These are phyloP conservation scores for Sugiyamaella valdiviana DNA, from an alignment of 805 yeast species.

Conservation along the genomic window DNA sequence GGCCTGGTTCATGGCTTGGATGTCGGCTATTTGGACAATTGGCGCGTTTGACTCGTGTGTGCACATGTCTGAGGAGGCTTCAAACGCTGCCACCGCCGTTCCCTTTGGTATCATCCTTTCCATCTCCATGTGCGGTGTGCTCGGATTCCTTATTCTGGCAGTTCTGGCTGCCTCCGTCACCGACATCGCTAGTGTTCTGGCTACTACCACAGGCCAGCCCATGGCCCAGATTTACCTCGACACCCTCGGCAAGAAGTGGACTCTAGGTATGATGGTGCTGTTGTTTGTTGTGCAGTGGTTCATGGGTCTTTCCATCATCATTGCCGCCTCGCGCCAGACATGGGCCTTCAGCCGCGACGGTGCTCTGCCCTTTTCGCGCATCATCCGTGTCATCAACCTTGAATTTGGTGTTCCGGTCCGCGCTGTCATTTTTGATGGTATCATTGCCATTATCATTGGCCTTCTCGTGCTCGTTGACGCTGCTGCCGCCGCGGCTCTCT, in stretches of 20 bases:
- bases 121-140: slow-evolving; percentile 48
- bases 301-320: slow-evolving; percentile 60
- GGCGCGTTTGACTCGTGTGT: slow-evolving; percentile 68
- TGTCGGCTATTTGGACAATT: slow-evolving; percentile 71
- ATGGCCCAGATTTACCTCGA: slow-evolving; percentile 61
- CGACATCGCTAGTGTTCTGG: slow-evolving; percentile 40
- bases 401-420: slow-evolving; percentile 56
- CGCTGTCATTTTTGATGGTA: slow-evolving; percentile 52
- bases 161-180: slow-evolving; percentile 49
- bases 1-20: slow-evolving; percentile 48
- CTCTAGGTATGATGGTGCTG: slow-evolving; percentile 54
- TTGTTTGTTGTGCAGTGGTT: slow-evolving; percentile 56
- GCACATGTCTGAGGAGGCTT: slow-evolving; percentile 68
- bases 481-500: slow-evolving; percentile 62
- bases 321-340: slow-evolving; percentile 63
- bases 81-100: slow-evolving; percentile 54
- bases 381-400: slow-evolving; percentile 52
- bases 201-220: slow-evolving; percentile 49
- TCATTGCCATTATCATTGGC: slow-evolving; percentile 48
- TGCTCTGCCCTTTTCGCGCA: slow-evolving; percentile 57
- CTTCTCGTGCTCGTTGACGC: slow-evolving; percentile 51
- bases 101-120: slow-evolving; percentile 62
- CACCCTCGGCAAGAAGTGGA: slow-evolving; percentile 59
- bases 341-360: slow-evolving; percentile 76
- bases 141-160: slow-evolving; percentile 54